Evolutionary conservation across 1,284 basidiomycete species (phyloP), one percentile per base, ranked within the genome.

Genomic region (Boletus albobrunnescens): DNA sequence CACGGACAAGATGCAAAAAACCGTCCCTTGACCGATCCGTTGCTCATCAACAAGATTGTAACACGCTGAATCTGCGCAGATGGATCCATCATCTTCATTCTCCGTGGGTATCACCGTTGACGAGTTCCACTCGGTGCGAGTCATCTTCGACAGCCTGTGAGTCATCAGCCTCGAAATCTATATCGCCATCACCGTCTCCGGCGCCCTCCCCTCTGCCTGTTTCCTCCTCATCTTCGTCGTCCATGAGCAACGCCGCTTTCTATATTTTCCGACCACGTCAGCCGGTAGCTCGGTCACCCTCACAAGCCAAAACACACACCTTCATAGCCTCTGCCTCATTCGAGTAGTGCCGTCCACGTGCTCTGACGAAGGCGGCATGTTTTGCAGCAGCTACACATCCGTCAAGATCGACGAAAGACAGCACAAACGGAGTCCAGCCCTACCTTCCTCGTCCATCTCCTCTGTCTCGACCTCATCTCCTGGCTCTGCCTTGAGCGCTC

Each of bases 291-390:
- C n/a, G n/a, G 17, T 37, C 36, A 38, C 36, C 19, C 20, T 14
- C 16, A 43, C 36, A 51, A 33, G 42, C 14, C 36, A 43, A 53
- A 41, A 12, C 32, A 50, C 65, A 41, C 60, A 85, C 87, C 81
- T 90, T 91, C 88, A 94, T 91, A 27, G 90, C 91, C 61, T 92
- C 88, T 1, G 90, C 91, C 67, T 94, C 91, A 47, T 93, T 92
- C 3, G 89, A 91, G 61, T 94, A 94, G 67, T 94, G 91, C 49
- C 84, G 74, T 46, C 86, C 87, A 30, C 91, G 78, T 47, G 89
- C 90, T 58, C 81, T 79, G 47, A 92, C 74, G 63, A 94, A 94
- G 36, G 79, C 91, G 23, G 81, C 84, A 61, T 91, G 89, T 67
- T 91, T 91, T 36, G 79, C 86, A 46, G 81, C 82, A 49, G 88